phyloP scores from a whole-genome alignment of 345 rosid genomes.

The Acer negundo region DNA sequence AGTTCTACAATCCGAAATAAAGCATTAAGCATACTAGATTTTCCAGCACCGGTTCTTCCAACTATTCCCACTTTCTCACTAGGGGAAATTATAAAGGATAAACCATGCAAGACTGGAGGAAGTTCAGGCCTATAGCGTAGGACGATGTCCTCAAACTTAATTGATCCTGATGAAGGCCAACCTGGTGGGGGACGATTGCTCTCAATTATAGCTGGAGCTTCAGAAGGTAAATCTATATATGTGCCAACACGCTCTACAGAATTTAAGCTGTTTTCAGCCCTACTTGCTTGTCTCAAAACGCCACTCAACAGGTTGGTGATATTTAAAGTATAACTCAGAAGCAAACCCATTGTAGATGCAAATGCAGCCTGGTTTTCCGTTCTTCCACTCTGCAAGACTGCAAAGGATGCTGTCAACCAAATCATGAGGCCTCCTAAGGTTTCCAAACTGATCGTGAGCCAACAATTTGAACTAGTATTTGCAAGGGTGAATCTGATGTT shows the following conservation, averaged over 20 bases:
- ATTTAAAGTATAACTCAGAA: constrained; percentile 85
- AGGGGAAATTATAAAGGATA: constrained; percentile 62
- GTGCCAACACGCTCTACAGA: constrained; percentile 90
- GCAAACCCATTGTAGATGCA: constrained; percentile 95
- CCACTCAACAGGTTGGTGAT: constrained; percentile 75
- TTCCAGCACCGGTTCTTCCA: constrained; percentile 98
- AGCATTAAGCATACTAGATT: constrained; percentile 94
- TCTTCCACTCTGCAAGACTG: constrained; percentile 74
- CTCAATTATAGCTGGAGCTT: constrained; percentile 71
- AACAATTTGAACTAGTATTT: constrained; percentile 74
- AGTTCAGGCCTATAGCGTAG: constrained; percentile 91
- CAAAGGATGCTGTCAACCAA: constrained; percentile 88
- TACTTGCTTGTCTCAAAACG: constrained; percentile 85
- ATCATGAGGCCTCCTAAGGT: constrained; percentile 91
- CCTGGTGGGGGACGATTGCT: constrained; percentile 71
- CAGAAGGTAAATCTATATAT: constrained; percentile 84
- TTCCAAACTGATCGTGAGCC: constrained; percentile 86
- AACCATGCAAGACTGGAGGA: constrained; percentile 83
- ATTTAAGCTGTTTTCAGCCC: constrained; percentile 94
- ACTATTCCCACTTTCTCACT: constrained; percentile 89
- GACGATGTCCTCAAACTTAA: constrained; percentile 78
- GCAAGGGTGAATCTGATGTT: constrained; percentile 89
- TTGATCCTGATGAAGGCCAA: constrained; percentile 85
- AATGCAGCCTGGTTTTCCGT: constrained; percentile 60
- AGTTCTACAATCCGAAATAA: constrained; percentile 85